A percentile compares a stretch with the other conserved stretches of the same genome.
Evolutionary conservation across 306 rosid genomes (phyloP).

Genomic region (Chamaecrista fasciculata): DNA sequence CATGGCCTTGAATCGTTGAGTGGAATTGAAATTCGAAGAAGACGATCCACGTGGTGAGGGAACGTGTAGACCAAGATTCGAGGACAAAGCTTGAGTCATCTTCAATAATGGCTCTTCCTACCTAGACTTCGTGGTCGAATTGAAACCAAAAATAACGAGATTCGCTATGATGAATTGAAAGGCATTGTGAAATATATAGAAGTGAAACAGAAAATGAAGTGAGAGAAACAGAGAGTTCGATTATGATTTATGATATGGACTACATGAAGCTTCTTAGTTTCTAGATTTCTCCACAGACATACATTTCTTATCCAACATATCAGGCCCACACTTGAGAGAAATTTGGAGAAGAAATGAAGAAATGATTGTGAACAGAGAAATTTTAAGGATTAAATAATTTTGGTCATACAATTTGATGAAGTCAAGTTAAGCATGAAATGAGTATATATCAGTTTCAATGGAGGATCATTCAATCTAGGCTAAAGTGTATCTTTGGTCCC

Average conservation of each 20-base stretch:
- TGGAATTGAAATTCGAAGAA: too few species aligned
- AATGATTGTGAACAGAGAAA: too few species aligned
- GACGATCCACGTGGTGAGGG: background rate
- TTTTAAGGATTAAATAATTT: too few species aligned
- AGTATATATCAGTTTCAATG: too few species aligned
- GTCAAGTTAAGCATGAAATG: too few species aligned
- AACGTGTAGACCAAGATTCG: constrained; percentile 17
- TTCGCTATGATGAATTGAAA: background rate
- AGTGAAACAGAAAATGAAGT: background rate
- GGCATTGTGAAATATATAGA: constrained; percentile 5
- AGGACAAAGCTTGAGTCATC: constrained; percentile 39
- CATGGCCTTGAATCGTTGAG: constrained; percentile 52
- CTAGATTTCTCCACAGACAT: constrained; percentile 35
- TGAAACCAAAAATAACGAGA: background rate
- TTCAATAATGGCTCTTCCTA: background rate
- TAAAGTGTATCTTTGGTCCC: too few species aligned
- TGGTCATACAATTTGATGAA: too few species aligned
- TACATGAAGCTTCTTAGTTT: constrained; percentile 9
- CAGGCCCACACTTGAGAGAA: too few species aligned
- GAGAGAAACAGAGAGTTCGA: constrained; percentile 15
- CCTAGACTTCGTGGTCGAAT: background rate
- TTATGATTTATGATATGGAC: too few species aligned
- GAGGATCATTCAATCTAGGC: too few species aligned
- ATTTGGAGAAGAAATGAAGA: too few species aligned
- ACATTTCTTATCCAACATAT: background rate